Base-by-base conservation (phyloP, 345 rosid species). In the Bruguiera sexangula region DNA sequence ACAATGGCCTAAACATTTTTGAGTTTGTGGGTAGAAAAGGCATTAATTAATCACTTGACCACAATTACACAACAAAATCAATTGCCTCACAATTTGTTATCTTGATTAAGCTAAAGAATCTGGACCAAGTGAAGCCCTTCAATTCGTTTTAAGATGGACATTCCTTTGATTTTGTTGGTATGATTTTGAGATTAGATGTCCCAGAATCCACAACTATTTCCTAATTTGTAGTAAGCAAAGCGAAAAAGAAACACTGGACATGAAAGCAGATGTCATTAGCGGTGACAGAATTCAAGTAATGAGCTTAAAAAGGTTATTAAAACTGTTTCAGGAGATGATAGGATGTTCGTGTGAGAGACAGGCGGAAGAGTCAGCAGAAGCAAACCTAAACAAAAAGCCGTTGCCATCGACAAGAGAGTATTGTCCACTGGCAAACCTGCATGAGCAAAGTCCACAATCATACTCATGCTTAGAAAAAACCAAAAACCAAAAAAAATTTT, bases 391-490 rank as follows among this genome's bases (percentile, higher is more conserved):
- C 27, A 77, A 72, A 69, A 65, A 61, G 53, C 73, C 80, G 70
- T 74, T 77, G 67, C 50, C 50, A 43, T 11, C 75, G 54, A 76
- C 78, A 60, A 68, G 62, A 79, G 75, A 50, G 76, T 74, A 80
- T 60, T 66, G 73, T 65, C 80, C 81, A 75, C 68, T 54, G 18
- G 78, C 79, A 80, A 63, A 78, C 64, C 98, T 88, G 89, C 80
- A 76, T 34, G 69, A 74, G 55, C 65, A 73, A 73, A 66, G 66
- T 15, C 55, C 71, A 5, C 60, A 64, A 43, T 66, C 68, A 13
- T 24, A 56, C 2, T 56, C 6, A 8, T 56, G 50, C 50, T 18
- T 43, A 13, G 3, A 43, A 43, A 0, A 39, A 34, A 0, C 24
- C 0, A 24, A 24, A 24, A 24, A 24, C 24, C 0, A 34, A 1